phyloP scores from a whole-genome alignment of 2,329 filamentous ascomycete genomes.

The Sarocladium brachiariae region DNA sequence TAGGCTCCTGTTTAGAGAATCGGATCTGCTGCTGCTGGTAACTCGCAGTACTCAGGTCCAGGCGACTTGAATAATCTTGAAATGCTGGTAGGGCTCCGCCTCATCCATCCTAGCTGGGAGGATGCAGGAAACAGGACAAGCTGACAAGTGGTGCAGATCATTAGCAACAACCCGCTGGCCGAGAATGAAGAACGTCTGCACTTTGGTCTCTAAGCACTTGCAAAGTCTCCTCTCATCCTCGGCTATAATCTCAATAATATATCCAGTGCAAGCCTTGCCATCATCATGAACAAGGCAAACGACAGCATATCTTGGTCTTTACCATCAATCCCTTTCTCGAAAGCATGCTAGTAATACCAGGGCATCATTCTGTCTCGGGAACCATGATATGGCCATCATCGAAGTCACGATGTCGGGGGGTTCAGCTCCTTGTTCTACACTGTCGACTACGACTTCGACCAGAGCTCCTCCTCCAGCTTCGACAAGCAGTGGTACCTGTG shows the following conservation, averaged over 20 bases:
- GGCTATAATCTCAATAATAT: slow-evolving; percentile 21
- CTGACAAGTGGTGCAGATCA: no score
- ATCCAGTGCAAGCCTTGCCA: slow-evolving; percentile 13
- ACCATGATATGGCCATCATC: slow-evolving; percentile 20
- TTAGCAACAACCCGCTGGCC: slow-evolving; percentile 15
- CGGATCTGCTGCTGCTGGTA: slow-evolving; percentile 11
- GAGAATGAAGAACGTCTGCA: slow-evolving; percentile 18
- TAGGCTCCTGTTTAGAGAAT: slow-evolving; percentile 15
- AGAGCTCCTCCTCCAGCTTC: no score
- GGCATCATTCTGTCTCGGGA: slow-evolving; percentile 16
- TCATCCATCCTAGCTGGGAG: no score
- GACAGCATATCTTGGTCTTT: not conserved
- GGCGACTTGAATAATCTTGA: slow-evolving; percentile 23
- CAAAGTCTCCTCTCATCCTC: slow-evolving; percentile 20
- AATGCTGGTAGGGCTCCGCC: slow-evolving; percentile 17
- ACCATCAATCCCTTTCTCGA: slow-evolving; percentile 10
- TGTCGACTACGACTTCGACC: no score
- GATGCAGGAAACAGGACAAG: no score
- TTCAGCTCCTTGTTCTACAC: no score
- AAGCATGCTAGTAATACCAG: slow-evolving; percentile 16
- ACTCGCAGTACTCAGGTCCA: slow-evolving; percentile 16
- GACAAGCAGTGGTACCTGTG: no score
- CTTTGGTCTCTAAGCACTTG: slow-evolving; percentile 22
- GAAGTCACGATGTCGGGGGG: no score
- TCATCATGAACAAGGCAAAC: slow-evolving; percentile 19